A percentile compares a stretch with the other conserved stretches of the same genome.
phyloP scores from a whole-genome alignment of 352 stramenopile genomes.

The Phytophthora aleatoria region DNA sequence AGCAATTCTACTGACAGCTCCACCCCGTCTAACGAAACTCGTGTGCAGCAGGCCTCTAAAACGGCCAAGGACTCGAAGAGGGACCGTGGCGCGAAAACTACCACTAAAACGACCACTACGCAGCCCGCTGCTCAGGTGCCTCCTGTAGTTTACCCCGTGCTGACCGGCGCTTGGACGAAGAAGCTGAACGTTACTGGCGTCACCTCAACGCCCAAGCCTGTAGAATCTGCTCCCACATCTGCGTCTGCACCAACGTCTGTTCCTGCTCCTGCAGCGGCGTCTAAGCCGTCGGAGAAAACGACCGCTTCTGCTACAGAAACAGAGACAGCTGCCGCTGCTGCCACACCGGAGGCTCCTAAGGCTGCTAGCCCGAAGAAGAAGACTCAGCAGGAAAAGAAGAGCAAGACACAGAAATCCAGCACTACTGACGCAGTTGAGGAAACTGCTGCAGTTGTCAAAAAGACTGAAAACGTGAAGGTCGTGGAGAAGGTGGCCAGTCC shows the following conservation, averaged over 20 bases:
- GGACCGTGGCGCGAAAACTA: conserved; percentile 38
- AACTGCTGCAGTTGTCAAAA: conserved; percentile 23
- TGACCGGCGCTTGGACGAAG: conserved; percentile 77
- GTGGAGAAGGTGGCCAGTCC: conserved; percentile 41
- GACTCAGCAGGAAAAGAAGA: conserved; percentile 47
- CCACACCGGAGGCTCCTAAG: conserved; percentile 21
- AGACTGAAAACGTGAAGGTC: conserved; percentile 28
- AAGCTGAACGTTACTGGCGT: conserved; percentile 62
- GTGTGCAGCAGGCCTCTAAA: conserved; percentile 35
- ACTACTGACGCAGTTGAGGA: conserved; percentile 19
- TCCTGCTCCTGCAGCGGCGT: conserved; percentile 9
- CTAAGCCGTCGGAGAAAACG: conserved; percentile 14
- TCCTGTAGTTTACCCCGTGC: conserved; percentile 56
- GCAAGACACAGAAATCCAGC: conserved; percentile 34
- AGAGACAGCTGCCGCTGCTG: conserved; percentile 12
- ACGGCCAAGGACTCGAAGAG: conserved; percentile 52
- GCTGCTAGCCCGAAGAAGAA: conserved; percentile 54
- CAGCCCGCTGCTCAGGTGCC: conserved; percentile 38
- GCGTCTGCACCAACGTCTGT: conserved; percentile 15
- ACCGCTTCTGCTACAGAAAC: conserved; percentile 15
- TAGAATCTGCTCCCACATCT: conserved; percentile 28
- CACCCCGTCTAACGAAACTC: conserved; percentile 27
- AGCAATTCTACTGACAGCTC: conserved; percentile 40
- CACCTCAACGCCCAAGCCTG: conserved; percentile 41
- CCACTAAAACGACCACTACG: conserved; percentile 42